Base-by-base conservation (phyloP, 2,329 filamentous ascomycete species). In the Xylaria multiplex region DNA sequence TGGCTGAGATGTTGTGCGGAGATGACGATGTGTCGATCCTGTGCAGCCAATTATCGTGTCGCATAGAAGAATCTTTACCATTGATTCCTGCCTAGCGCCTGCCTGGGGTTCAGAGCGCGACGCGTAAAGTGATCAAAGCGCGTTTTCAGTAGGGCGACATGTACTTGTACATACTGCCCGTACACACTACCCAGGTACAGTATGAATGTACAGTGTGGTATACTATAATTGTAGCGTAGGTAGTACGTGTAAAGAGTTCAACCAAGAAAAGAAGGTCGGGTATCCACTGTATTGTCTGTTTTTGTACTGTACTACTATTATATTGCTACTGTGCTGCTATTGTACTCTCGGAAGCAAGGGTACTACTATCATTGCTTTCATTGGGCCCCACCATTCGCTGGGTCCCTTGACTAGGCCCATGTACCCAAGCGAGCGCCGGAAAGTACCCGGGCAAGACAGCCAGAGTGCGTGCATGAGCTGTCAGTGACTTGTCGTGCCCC, bases 51-150 rank as follows among this genome's bases (percentile, higher is more conserved):
- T 73, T 64, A 53, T 56, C 27, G 11, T 5, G 22, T 43, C 32
- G 48, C 6, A 40, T 40, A 27, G 3, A 27, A 49, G 32, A 14
- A 63, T 57, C 11, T 60, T 27, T 43, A 43, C 40, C 72, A 72
- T 74, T 66, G 64, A 71, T 70, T 30, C 40, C 37, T 37, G 11
- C 35, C 8, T 14, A 71, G 59, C 54, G 45, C 40, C 37, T 37
- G 11, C 35, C 8, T 14, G 71, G 59, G 56, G 45, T n/a, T 43
- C 7, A 19, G 37, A 55, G 54, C 40, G 63, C 56, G 67, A 74
- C 74, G 73, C 72, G 74, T 71, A 35, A 57, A 63, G 62, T 60
- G 65, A 22, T 55, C 37, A 48, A 42, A 58, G 65, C 73, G 73
- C 73, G 73, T 73, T 57, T 27, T 56, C 58, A 16, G 61, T 62